Evolutionary conservation across 805 yeast genomes (phyloP).

Genomic region (Candida vartiovaarae): DNA sequence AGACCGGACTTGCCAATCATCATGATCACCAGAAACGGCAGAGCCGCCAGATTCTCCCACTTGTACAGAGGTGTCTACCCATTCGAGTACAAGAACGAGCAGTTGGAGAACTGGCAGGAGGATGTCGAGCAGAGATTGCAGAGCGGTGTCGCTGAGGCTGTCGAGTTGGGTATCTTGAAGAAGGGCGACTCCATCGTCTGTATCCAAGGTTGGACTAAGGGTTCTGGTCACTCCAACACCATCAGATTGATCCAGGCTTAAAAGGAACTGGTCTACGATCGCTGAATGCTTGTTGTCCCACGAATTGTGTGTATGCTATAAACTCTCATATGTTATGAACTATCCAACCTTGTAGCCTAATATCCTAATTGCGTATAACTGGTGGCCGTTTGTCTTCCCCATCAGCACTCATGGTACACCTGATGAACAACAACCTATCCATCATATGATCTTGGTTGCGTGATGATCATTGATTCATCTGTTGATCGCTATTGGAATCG

Average conservation of each 20-base stretch:
- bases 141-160: constrained; percentile 88
- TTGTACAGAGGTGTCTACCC: constrained; percentile 99
- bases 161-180: constrained; percentile 74
- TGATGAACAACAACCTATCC: too few relatives aligned
- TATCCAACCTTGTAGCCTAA: too few relatives aligned
- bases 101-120: constrained; percentile 78
- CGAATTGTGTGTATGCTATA: too few relatives aligned
- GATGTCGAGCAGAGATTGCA: constrained; percentile 94
- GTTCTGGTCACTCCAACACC: constrained; percentile 98
- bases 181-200: constrained; percentile 89
- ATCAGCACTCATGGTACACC: too few relatives aligned
- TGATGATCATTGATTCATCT: too few relatives aligned
- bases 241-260: constrained; percentile 83
- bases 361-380: too few relatives aligned
- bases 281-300: too few relatives aligned
- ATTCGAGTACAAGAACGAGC: constrained; percentile 64
- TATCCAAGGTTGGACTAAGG: constrained; percentile 98
- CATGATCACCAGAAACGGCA: constrained; percentile 94
- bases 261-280: constrained; percentile 5
- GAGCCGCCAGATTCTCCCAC: constrained; percentile 93
- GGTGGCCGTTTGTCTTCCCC: too few relatives aligned
- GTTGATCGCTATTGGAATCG: too few relatives aligned
- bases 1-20: constrained; percentile 96
- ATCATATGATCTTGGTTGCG: too few relatives aligned
- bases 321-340: too few relatives aligned